Conservation (phyloP, 2,329 filamentous ascomycete genomes). For the Endothia cerciana region DNA sequence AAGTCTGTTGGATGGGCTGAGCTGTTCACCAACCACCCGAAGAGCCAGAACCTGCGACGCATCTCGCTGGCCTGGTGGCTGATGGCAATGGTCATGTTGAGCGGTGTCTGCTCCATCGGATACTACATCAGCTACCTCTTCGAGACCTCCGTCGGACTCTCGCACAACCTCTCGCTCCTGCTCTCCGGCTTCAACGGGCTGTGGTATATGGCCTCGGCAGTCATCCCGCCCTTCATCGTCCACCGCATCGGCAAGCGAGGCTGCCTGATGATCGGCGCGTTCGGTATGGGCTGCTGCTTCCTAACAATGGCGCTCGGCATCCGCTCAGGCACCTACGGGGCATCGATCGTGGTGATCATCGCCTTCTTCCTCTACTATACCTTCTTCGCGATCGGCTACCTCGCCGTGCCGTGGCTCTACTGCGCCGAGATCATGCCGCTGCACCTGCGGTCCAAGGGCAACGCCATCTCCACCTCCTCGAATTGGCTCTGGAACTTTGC, state of each 20-base stretch:
- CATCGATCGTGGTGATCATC: constrained; percentile 20
- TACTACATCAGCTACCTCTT: constrained; percentile 42
- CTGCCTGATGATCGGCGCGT: constrained; percentile 16
- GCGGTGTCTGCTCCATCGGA: constrained; percentile 31
- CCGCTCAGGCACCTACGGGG: constrained; percentile 8
- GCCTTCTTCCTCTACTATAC: constrained; percentile 29
- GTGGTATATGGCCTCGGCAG: constrained; percentile 18
- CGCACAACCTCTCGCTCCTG: constrained; percentile 17
- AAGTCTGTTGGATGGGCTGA: constrained; percentile 27
- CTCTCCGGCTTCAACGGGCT: constrained; percentile 24
- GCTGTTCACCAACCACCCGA: constrained; percentile 27
- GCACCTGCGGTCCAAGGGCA: constrained; percentile 27
- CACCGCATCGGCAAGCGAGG: constrained; percentile 20
- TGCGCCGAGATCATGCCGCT: constrained; percentile 30
- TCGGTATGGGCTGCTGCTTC: constrained; percentile 18
- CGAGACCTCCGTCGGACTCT: constrained; percentile 20
- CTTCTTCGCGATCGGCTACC: constrained; percentile 26
- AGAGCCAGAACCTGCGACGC: constrained; percentile 30
- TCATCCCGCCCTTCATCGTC: constrained; percentile 16
- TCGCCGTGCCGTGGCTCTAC: constrained; percentile 24
- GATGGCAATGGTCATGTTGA: constrained; percentile 32
- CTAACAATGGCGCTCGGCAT: constrained; percentile 15
- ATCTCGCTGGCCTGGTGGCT: constrained; percentile 30
- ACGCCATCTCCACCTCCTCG: constrained; percentile 30
- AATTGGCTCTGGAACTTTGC: constrained; percentile 34